Percentiles rank a stretch among this genome's conserved stretches.
phyloP scores from a whole-genome alignment of 345 rosid species.

The Citrus maxima region DNA sequence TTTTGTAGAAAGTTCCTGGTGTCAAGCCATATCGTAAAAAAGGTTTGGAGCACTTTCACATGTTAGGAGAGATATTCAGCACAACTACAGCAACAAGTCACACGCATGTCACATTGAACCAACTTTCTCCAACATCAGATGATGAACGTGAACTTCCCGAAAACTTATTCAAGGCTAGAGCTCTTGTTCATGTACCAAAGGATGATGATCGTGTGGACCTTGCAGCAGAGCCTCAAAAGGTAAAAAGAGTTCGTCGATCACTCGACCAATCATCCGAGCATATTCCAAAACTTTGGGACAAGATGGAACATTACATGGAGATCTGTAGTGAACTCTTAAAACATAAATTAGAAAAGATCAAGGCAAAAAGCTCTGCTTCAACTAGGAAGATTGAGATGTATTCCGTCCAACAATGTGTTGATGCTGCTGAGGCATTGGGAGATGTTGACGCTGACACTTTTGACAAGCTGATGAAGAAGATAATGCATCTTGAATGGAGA shows the following conservation, averaged over 20 bases:
- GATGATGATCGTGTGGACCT: neutral
- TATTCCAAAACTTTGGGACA: neutral
- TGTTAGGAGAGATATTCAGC: conserved; percentile 1
- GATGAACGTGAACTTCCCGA: neutral
- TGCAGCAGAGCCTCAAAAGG: neutral
- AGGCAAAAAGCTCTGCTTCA: neutral
- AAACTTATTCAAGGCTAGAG: neutral
- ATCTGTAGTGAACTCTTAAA: neutral
- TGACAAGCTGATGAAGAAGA: neutral
- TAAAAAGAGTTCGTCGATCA: neutral
- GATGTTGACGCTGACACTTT: neutral
- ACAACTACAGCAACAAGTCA: neutral
- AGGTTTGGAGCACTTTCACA: neutral
- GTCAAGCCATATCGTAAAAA: conserved; percentile 2
- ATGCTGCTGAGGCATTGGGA: conserved; percentile 2
- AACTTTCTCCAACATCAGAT: neutral
- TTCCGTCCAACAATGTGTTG: neutral
- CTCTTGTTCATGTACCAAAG: neutral
- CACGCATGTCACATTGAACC: neutral
- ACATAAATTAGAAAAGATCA: neutral
- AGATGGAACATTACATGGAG: neutral
- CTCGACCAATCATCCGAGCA: neutral
- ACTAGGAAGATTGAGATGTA: neutral
- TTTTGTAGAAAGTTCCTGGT: neutral
- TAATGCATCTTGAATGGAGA: conserved; percentile 1